These are phyloP conservation scores for Zoysia pacifica DNA, from an alignment of 176 grass and related monocot genomes.

Conservation along the genomic window DNA sequence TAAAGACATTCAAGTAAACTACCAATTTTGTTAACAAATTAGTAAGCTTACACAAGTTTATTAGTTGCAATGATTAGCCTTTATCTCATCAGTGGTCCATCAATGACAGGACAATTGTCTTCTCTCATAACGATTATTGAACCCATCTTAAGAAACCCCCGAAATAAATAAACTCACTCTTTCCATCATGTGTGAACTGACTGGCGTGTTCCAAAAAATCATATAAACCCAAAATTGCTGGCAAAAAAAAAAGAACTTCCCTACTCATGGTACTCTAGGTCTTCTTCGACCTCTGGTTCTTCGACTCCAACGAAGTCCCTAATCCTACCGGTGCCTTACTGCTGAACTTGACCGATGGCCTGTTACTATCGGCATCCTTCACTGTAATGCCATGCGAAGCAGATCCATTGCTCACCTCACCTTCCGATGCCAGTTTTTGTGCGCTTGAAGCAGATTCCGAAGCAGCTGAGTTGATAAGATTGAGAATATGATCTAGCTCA, in stretches of 20 bases:
- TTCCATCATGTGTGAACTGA: constrained; percentile 38
- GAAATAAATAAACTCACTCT: constrained; percentile 31
- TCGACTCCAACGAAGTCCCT: constrained; percentile 70
- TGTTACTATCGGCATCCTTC: constrained; percentile 31
- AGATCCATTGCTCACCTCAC: constrained; percentile 27
- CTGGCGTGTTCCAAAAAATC: constrained; percentile 15
- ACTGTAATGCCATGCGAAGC: constrained; percentile 31
- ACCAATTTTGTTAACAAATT: too few relatives aligned
- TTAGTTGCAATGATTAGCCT: neutral
- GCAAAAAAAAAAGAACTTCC: constrained; percentile 1
- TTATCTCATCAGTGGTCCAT: constrained; percentile 37
- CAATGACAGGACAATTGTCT: neutral
- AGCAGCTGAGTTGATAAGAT: constrained; percentile 58
- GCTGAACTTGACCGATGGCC: constrained; percentile 11
- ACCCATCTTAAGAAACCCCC: constrained; percentile 21
- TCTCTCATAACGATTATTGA: constrained; percentile 46
- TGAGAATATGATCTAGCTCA: constrained; percentile 62
- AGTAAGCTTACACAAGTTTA: neutral
- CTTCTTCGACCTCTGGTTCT: constrained; percentile 86
- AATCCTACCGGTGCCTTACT: constrained; percentile 66
- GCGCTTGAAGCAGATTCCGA: neutral
- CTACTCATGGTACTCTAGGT: neutral
- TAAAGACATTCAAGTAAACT: too few relatives aligned
- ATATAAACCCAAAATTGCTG: constrained; percentile 45
- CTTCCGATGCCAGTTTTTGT: constrained; percentile 26